Evolutionary conservation across 225 moss, liverwort and hornwort genomes (phyloP), one percentile per base, ranked within the genome.

Genomic region (Bryum argenteum): DNA sequence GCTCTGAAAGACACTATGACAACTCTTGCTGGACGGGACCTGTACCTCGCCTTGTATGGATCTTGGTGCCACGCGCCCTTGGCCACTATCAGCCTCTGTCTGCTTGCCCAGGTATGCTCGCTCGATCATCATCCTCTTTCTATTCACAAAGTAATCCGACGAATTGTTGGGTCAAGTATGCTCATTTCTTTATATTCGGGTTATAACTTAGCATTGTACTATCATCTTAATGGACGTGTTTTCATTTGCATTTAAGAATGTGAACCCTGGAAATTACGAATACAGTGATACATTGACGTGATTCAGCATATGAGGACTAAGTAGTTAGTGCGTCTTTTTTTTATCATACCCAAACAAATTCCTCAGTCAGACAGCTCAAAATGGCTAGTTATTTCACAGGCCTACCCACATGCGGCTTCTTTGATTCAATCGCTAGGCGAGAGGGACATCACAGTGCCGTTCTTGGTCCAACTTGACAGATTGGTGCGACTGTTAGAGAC

Each of bases 11-110:
- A 86, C 54, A 78, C 97, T 43, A 66, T 91, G 38, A 76, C 86
- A 48, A 77, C 72, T 67, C 59, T 82, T 15, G 65, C 71, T 51
- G 94, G 97, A 24, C 81, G 82, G 50, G 83, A 91, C 63, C 75
- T 97, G 43, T 97, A 92, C 75, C 85, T 82, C 85, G 86, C 94
- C 57, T 86, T 97, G 59, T 88, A 88, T 78, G 60, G 85, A 54
- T 94, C 97, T 54, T 97, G 97, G 97, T 92, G 94, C 62, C 97
- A 97, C 78, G 94, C 97, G 42, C 94, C 97, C 42, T 87, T 94
- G 94, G 97, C 97, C 61, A 89, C 94, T 61, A 82, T 97, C 75
- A 92, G 94, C 77, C 97, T 97, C 71, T 97, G 94, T 79, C 79
- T 97, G 83, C 97, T 97, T 79, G 97, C 92, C 15, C 97, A 97